Evolutionary conservation across 805 yeast genomes (phyloP).

Genomic region (Ogataea trehalophila): DNA sequence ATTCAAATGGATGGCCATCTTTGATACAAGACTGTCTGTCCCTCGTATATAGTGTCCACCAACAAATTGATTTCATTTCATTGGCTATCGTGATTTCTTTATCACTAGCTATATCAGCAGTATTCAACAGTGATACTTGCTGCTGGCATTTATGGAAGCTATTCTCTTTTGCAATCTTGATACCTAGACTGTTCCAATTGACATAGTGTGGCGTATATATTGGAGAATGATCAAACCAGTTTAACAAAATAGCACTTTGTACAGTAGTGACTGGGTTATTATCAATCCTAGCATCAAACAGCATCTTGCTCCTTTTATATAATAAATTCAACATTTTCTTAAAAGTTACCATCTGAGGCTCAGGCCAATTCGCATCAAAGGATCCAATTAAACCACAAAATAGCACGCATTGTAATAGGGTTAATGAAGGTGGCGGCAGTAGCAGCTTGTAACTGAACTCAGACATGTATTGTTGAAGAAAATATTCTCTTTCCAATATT

Average conservation of each 20-base stretch:
- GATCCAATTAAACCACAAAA: neutral
- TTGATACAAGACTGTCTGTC: neutral
- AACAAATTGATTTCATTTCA: neutral
- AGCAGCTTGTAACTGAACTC: neutral
- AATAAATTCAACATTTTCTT: neutral
- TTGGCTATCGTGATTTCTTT: neutral
- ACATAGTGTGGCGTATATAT: neutral
- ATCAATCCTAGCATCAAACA: neutral
- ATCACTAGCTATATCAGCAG: neutral
- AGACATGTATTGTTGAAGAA: neutral
- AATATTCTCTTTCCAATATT: neutral
- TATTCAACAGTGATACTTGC: too few relatives aligned
- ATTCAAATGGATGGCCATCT: neutral
- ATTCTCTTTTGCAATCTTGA: neutral
- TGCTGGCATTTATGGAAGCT: neutral
- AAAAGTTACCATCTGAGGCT: neutral
- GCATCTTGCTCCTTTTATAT: neutral
- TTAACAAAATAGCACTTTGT: neutral
- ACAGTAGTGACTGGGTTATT: neutral
- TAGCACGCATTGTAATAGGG: neutral
- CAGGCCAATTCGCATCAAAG: neutral
- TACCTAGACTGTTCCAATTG: neutral
- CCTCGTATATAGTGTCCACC: neutral
- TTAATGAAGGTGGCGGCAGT: neutral
- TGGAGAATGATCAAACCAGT: neutral